Base-by-base conservation (phyloP, 1,284 basidiomycete genomes). In the Apiotrichum gracile region DNA sequence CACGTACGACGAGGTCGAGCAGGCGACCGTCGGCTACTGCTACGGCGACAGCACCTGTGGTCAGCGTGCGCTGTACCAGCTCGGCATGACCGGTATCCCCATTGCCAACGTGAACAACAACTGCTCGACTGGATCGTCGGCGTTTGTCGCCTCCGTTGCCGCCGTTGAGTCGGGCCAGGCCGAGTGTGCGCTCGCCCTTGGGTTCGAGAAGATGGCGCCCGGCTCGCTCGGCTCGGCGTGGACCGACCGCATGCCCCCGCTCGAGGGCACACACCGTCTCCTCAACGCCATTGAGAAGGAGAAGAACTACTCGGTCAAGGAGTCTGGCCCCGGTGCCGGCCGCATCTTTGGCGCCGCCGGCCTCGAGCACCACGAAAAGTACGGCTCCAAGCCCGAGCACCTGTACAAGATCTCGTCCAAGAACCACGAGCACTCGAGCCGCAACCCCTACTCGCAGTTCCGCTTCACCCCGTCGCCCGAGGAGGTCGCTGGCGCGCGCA, bases 371-470 rank as follows among this genome's bases (percentile, higher is more conserved):
- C n/a, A 47, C 19, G 57, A 59, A 39, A 37, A 13, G 31, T 59
- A 59, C 54, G 57, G 57, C 31, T 41, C 57, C 22, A 53, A 26
- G 31, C 49, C 24, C 27, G 50, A 53, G 51, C 57, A 59, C 54
- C 16, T 46, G 35, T 34, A 27, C 37, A 59, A 59, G 54, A 59
- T 59, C 35, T 48, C 51, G 37, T 39, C 57, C 35, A 59, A 59
- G 57, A 59, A 59, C 57, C 57, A 59, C 57, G 33, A 45, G 46
- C 57, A 59, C 57, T 47, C 42, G 19, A 42, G 44, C 29, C 52
- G 51, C 49, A 59, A 59, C 54, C 57, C 57, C 19, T 59, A 59
- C 57, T 59, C 57, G 35, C 57, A 59, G 57, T 59, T 59, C 54
- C 48, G 51, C 26, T 59, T 59, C 54, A 51, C 47, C 4, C 54